Base-by-base conservation (phyloP, 2,329 filamentous ascomycete species). In the Fusarium sp. region DNA sequence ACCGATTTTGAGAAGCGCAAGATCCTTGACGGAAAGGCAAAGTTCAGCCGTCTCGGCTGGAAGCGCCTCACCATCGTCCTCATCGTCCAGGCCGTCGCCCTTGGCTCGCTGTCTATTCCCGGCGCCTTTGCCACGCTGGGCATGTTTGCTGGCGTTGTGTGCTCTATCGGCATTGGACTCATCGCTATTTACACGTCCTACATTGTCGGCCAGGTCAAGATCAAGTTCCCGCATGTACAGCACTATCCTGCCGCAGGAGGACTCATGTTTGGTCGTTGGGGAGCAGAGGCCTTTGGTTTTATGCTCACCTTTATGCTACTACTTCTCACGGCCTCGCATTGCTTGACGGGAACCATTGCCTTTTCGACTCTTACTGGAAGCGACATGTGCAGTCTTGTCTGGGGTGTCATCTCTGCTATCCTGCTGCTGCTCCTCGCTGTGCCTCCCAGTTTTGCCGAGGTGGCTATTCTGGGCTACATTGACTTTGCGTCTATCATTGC, bases 271-370 rank as follows among this genome's bases (percentile, higher is more conserved):
- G 90, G 90, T 4, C 78, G 76, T 8, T 77, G 84, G 39, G 88
- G 87, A 2, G 83, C 85, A 47, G 85, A 89, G 70, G 70, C 91
- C 31, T 80, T 90, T 47, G 87, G 86, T 14, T 75, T 80, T 41
- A 86, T 83, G 50, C 86, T 89, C 64, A 78, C 84, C 6, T 74
- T 91, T 11, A 86, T 90, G 74, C 79, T 91, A 9, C 75, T 90
- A 35, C 90, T 91, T 75, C 84, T 90, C 71, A 87, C 89, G 77
- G 87, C 84, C 17, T 89, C 87, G n/a, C 90, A 92, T 76, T 80
- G 90, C 41, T 79, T 91, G 51, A 90, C 88, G 1, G 90, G 90
- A 68, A 83, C 83, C 14, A 88, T 91, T 63, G 88, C 88, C 64
- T 84, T 91, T 76, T 88, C 87, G 65, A 86, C 82, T 23, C 78